Evolutionary conservation across 2,329 filamentous ascomycete species (phyloP), one percentile per base, ranked within the genome.

Genomic region (Diplodia intermedia): DNA sequence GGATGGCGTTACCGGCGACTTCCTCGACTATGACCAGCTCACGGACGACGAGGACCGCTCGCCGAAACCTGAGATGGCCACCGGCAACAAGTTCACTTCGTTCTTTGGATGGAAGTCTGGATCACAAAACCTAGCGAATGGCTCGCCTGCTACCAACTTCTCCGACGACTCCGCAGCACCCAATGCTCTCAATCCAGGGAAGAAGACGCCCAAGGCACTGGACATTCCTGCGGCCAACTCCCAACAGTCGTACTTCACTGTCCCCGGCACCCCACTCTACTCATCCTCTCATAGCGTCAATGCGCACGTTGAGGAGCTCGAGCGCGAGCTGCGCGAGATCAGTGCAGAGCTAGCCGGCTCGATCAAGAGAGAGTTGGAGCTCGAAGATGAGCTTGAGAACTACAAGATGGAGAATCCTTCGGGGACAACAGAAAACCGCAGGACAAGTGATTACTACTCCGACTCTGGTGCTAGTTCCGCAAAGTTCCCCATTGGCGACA

Each of bases 381-480:
- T 99, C 38, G 95, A 99, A 79, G 95, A 99, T 78, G 85, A 98
- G 56, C 90, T 98, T 0, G 95, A 99, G 72, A 86, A 91, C 68
- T 82, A 97, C 73, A 94, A 97, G 77, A 83, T 88, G n/a, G 93
- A 97, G 75, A 85, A 85, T 71, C 86, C 50, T 11, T 88, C 79
- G 75, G 85, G 75, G 80, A 84, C 78, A 76, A 79, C 83, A n/a
- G 76, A 85, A 33, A 89, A 87, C 71, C 90, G 91, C 77, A 88
- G 94, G 69, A 96, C 92, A 11, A 98, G 95, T 80, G 95, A 99
- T 80, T 98, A 99, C 81, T 99, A 95, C 78, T 99, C 95, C 2
- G 95, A 99, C 78, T 97, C 94, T 6, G 95, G 95, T 38, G 90
- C 92, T 68, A 94, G 93, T 78, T 94, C 93, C 1, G 86, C 92